phyloP scores from a whole-genome alignment of 352 stramenopile genomes.

The Phytophthora lateralis region DNA sequence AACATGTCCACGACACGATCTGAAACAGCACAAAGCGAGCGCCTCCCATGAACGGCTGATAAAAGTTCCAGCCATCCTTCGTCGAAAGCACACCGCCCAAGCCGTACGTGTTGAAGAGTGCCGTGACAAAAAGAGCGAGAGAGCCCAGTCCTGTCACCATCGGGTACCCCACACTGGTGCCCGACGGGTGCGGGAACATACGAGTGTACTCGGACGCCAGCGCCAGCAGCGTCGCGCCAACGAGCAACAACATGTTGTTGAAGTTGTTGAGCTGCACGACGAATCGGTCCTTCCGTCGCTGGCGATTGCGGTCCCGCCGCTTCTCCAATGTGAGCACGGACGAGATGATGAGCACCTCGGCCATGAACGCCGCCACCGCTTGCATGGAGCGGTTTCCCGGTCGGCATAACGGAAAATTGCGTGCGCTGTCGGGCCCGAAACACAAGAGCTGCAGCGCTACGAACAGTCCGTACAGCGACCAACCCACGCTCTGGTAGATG shows the following conservation, averaged over 20 bases:
- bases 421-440: constrained; percentile 16
- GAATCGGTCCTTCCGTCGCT: constrained; percentile 50
- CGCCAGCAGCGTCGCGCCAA: constrained; percentile 68
- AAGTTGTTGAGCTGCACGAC: constrained; percentile 86
- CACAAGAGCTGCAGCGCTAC: constrained; percentile 50
- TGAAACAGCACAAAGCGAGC: constrained; percentile 78
- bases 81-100: constrained; percentile 73
- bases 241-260: constrained; percentile 84
- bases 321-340: constrained; percentile 73
- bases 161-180: constrained; percentile 49
- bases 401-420: constrained; percentile 43
- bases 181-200: constrained; percentile 39
- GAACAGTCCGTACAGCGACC: constrained; percentile 64
- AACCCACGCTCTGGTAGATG: constrained; percentile 71
- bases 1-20: constrained; percentile 81
- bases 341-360: constrained; percentile 79
- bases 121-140: constrained; percentile 72
- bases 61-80: constrained; percentile 85
- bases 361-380: constrained; percentile 69
- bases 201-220: constrained; percentile 64
- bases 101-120: constrained; percentile 85
- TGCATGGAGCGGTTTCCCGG: constrained; percentile 57
- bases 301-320: constrained; percentile 38
- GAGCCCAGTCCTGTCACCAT: constrained; percentile 65
- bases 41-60: constrained; percentile 82